Base-by-base conservation (phyloP, 2,329 filamentous ascomycete species). In the Pyrenophora graminea region DNA sequence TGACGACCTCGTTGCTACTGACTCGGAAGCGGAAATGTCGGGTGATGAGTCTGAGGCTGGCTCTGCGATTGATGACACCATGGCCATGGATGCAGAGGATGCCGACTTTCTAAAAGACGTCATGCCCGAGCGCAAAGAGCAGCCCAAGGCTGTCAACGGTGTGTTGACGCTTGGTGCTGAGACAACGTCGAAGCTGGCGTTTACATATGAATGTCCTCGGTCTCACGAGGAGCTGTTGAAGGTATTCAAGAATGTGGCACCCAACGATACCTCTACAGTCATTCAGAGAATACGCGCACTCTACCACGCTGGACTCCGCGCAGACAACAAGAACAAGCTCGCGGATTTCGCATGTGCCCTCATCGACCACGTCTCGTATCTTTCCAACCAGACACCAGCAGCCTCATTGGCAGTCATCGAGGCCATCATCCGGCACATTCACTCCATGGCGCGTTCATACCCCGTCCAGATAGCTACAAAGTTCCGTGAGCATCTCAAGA, bases 281-380 rank as follows among this genome's bases (percentile, higher is more conserved):
- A 81, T 99, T 19, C 92, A 96, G 72, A 85, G 93, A 54, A 94
- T 99, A 63, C 86, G 94, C 74, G 89, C 92, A 10, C 78, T 96
- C n/a, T 89, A 97, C 70, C 91, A 97, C 68, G 89, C 93, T 6
- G 92, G 93, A 61, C 82, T 99, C 27, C 85, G 88, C 56, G 84
- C 84, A 59, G 85, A 88, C 52, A 97, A 99, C 77, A 97, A 96
- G 76, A 82, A 84, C 57, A 91, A 90, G 67, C 83, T 97, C 12
- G 79, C 79, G 72, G 84, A 83, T 42, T 91, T 93, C 67, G 80
- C 87, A 4, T 76, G 78, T 30, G 80, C 82, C 5, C 78, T 93
- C 9, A 82, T 92, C 19, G 84, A 88, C 54, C 84, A 88, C 66
- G 75, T 87, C n/a, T 76, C 77, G 2, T 82, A 85, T 63, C 77